Percentiles rank a stretch among this genome's conserved stretches.
Conservation (phyloP, 768 basidiomycete species). For the Daedaleopsis nitida region DNA sequence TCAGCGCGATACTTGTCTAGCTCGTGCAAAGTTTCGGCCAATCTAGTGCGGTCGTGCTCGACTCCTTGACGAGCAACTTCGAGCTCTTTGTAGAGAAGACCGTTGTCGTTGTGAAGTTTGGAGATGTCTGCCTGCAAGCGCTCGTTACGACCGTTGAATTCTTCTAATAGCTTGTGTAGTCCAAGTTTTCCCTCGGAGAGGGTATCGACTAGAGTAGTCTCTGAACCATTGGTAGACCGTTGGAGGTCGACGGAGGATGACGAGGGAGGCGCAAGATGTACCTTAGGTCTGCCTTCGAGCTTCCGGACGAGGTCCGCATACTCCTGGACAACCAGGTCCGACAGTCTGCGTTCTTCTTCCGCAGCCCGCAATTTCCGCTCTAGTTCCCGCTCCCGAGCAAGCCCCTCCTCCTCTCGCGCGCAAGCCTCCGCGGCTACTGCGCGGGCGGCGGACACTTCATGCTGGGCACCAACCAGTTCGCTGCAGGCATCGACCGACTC, state of each 20-base stretch:
- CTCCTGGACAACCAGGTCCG: constrained; percentile 66
- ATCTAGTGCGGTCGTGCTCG: constrained; percentile 44
- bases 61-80: constrained; percentile 48
- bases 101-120: constrained; percentile 46
- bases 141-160: constrained; percentile 52
- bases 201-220: constrained; percentile 22
- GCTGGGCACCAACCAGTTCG: constrained; percentile 45
- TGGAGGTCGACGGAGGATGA: constrained; percentile 12
- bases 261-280: constrained; percentile 15
- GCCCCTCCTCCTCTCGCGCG: constrained; percentile 55
- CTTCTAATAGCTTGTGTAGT: constrained; percentile 49
- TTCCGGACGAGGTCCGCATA: constrained; percentile 75
- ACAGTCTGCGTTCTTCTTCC: constrained; percentile 62
- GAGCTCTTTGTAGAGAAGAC: constrained; percentile 41
- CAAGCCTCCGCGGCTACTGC: constrained; percentile 55
- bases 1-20: constrained; percentile 60
- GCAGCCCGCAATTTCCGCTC: constrained; percentile 46
- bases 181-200: constrained; percentile 52
- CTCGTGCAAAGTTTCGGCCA: constrained; percentile 50
- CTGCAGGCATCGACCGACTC: constrained; percentile 47
- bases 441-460: constrained; percentile 53
- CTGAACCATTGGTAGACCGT: constrained; percentile 13
- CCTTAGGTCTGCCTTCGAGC: constrained; percentile 51
- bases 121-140: constrained; percentile 45
- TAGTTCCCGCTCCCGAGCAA: constrained; percentile 50